phyloP scores from a whole-genome alignment of 139 green algal genomes.

The Coelastrella sp. region DNA sequence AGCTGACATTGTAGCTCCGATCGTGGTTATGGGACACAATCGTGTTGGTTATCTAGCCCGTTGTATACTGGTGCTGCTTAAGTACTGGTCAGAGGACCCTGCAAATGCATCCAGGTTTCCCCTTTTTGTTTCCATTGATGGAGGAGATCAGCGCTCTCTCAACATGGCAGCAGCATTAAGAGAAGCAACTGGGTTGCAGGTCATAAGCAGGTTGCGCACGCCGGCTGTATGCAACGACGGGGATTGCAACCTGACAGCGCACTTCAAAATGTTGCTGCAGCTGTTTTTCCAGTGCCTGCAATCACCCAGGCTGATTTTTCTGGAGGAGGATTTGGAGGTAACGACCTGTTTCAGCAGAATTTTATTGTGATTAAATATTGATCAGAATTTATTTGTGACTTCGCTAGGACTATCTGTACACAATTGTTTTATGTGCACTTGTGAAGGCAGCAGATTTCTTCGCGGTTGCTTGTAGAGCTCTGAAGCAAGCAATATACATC shows the following conservation, averaged over 20 bases:
- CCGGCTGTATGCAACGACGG: neutral
- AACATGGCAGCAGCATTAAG: neutral
- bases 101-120: constrained; percentile 51
- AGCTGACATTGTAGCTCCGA: neutral
- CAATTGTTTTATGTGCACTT: too few species aligned
- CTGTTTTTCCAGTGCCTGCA: constrained; percentile 29
- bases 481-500: too few species aligned
- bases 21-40: constrained; percentile 13
- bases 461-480: too few species aligned
- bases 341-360: too few species aligned
- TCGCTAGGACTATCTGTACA: too few species aligned
- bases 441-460: too few species aligned
- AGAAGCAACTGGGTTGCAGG: neutral
- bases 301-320: constrained; percentile 10
- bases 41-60: neutral
- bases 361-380: too few species aligned
- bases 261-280: constrained; percentile 46
- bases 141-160: constrained; percentile 22
- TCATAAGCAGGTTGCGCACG: neutral
- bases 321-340: constrained; percentile 71
- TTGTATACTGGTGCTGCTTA: neutral
- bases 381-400: too few species aligned
- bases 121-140: constrained; percentile 68
- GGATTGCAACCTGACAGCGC: neutral
- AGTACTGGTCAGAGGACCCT: neutral